phyloP scores from a whole-genome alignment of 148 eudicot species.

The Fallopia convolvulus region DNA sequence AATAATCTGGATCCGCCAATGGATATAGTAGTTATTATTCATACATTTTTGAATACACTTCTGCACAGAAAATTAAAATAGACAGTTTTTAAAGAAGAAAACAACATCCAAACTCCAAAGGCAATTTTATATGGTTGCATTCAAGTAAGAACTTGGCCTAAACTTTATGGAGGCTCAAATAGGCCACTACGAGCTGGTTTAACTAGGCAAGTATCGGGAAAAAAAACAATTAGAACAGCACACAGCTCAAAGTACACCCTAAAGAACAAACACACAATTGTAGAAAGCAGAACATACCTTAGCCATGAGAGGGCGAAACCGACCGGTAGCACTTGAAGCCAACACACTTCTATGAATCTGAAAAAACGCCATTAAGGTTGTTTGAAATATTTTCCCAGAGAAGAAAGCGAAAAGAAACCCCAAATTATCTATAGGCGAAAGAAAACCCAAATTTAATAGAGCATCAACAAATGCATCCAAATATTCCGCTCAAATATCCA shows the following conservation, averaged over 20 bases:
- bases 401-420: not conserved
- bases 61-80: not conserved
- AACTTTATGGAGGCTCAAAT: not conserved
- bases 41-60: not conserved
- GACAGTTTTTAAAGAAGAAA: not conserved
- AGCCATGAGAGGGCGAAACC: slow-evolving; percentile 15
- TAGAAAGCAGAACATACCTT: slow-evolving; percentile 11
- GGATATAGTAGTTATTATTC: not conserved
- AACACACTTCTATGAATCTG: slow-evolving; percentile 17
- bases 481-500: no score
- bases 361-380: slow-evolving; percentile 19
- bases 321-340: slow-evolving; percentile 3
- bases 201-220: not conserved
- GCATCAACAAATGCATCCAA: not conserved
- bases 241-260: not conserved
- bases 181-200: not conserved
- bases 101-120: not conserved
- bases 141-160: not conserved
- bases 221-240: not conserved
- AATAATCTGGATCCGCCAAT: no score
- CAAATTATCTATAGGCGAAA: no score
- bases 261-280: not conserved
- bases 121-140: not conserved
- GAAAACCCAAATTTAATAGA: not conserved
- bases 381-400: slow-evolving; percentile 10